Conservation (phyloP, 2,329 filamentous ascomycete species). For the Chaetomium strumarium region DNA sequence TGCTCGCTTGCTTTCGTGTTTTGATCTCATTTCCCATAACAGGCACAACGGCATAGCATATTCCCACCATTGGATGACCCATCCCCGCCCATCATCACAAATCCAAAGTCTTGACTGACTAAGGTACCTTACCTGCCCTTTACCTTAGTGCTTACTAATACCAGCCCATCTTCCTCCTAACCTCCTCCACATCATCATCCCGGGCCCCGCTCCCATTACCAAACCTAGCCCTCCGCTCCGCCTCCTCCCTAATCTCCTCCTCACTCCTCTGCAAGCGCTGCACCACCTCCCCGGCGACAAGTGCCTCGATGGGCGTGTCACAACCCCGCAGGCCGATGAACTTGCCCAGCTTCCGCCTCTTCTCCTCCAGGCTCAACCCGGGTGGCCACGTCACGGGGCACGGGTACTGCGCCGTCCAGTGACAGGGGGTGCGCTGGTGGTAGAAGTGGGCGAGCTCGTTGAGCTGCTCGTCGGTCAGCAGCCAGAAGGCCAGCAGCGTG, state of each 20-base stretch:
- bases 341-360: constrained; percentile 64
- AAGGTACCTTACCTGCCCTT: background rate
- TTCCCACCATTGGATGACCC: no score
- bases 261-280: constrained; percentile 33
- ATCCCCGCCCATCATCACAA: background rate
- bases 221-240: constrained; percentile 31
- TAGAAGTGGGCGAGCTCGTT: constrained; percentile 67
- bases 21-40: no score
- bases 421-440: constrained; percentile 57
- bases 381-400: constrained; percentile 59
- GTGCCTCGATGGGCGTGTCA: constrained; percentile 30
- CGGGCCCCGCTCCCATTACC: constrained; percentile 31
- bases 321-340: constrained; percentile 66
- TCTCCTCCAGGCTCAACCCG: constrained; percentile 54
- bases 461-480: constrained; percentile 64
- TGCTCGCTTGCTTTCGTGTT: no score
- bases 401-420: constrained; percentile 57
- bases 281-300: background rate
- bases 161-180: constrained; percentile 41
- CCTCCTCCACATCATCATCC: constrained; percentile 40
- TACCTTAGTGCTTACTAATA: background rate
- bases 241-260: constrained; percentile 43
- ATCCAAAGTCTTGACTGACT: background rate
- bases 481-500: constrained; percentile 66
- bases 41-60: no score